Base-by-base conservation (phyloP, 345 rosid species). In the Arabis alpina region DNA sequence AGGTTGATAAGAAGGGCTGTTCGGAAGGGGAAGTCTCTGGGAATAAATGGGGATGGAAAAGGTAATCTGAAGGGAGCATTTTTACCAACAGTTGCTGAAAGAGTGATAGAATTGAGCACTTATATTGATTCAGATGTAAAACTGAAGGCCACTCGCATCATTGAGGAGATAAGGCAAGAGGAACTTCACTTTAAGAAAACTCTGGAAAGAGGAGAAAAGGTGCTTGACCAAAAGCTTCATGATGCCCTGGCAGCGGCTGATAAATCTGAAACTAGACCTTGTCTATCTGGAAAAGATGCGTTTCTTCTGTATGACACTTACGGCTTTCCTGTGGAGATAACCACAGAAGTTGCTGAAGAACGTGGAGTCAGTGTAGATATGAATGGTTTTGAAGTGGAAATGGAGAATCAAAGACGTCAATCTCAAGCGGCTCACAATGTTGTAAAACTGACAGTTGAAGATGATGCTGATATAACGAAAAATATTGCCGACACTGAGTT, bases 321-420 rank as follows among this genome's bases (percentile, higher is more conserved):
- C 60, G 98, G 98, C 44, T 91, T 91, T 79, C 96, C 98, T 15
- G 96, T 91, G 71, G 98, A 93, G 83, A 86, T 85, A 80, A 93
- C 97, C 4, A 51, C 73, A 51, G 97, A 93, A 80, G 88, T 84
- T 63, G 91, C 94, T 77, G 88, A 85, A 71, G 98, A 91, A 67
- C 84, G 61, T 60, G 92, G 89, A 14, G 78, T 91, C 54, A 76
- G 78, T 40, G 67, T 91, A 55, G 95, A 87, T 76, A 85, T 83
- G 85, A 66, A 80, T 49, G 97, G 89, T 41, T 93, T 91, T 66
- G 81, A 87, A 58, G 56, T 73, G 71, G 94, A 89, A 73, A 89
- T 89, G 98, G 97, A 93, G 77, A 86, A 83, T 48, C 97, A 93
- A 69, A 87, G 91, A 82, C 90, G 85, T 34, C 90, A 80, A 63